Evolutionary conservation across 2,329 filamentous ascomycete species (phyloP).

Genomic region (Stemphylium beticola): DNA sequence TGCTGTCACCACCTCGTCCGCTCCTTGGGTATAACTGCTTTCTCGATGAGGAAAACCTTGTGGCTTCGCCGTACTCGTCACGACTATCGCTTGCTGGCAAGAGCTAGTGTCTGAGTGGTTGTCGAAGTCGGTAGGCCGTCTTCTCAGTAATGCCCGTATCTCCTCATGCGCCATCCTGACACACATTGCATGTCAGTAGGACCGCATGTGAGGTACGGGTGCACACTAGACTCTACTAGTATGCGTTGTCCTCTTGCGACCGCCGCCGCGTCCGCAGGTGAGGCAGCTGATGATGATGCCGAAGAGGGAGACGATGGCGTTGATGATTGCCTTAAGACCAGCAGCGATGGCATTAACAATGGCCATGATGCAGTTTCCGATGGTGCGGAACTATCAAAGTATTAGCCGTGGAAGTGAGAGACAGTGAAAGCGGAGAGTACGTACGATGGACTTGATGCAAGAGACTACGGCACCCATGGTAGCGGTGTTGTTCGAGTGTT

Average conservation of each 20-base stretch:
- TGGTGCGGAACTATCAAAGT: conserved; percentile 51
- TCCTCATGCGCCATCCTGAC: conserved; percentile 13
- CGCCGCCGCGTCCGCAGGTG: conserved; percentile 55
- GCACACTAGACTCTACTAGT: conserved; percentile 48
- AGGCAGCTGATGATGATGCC: conserved; percentile 58
- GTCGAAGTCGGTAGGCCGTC: too few species aligned
- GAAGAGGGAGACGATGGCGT: conserved; percentile 58
- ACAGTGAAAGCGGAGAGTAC: conserved; percentile 44
- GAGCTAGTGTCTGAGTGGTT: too few species aligned
- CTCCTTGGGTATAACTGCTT: conserved; percentile 7
- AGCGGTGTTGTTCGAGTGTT: conserved; percentile 26
- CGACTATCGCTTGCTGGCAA: too few species aligned
- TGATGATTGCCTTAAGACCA: conserved; percentile 55
- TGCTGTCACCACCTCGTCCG: neutral
- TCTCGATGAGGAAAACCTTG: neutral
- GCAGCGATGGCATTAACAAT: conserved; percentile 55
- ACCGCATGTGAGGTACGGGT: conserved; percentile 19
- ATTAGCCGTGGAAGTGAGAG: conserved; percentile 20
- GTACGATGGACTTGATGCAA: conserved; percentile 64
- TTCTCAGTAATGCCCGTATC: conserved; percentile 3
- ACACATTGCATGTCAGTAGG: conserved; percentile 1
- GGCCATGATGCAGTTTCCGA: conserved; percentile 55
- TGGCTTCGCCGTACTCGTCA: too few species aligned
- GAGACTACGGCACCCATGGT: conserved; percentile 84
- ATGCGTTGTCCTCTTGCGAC: conserved; percentile 44